phyloP scores from a whole-genome alignment of 2,329 filamentous ascomycete species.

The Diaporthe nobilis region DNA sequence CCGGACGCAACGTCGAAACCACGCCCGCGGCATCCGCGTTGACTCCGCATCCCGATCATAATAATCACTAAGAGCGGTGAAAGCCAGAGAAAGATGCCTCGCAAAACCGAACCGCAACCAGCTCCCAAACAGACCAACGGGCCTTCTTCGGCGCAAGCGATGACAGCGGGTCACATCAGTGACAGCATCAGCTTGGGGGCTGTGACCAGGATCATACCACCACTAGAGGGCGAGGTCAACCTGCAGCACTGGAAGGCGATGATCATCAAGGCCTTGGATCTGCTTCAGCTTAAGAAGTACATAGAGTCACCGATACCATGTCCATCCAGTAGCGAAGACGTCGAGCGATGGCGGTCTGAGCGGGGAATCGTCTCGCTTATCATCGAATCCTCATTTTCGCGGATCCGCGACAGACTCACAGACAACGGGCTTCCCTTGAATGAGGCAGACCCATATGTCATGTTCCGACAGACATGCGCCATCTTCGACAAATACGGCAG shows the following conservation, averaged over 20 bases:
- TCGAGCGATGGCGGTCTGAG: neutral
- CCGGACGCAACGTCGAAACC: conserved; percentile 11
- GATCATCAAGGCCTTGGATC: neutral
- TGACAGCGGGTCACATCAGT: neutral
- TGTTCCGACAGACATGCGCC: neutral
- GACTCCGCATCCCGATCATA: conserved; percentile 1
- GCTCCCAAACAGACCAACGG: neutral
- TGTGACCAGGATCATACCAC: neutral
- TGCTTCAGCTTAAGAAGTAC: conserved; percentile 10
- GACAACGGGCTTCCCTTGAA: neutral
- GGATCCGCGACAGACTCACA: neutral
- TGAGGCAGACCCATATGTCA: neutral
- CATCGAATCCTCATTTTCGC: conserved; percentile 2
- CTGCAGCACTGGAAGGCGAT: conserved; percentile 23
- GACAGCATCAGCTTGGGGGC: conserved; percentile 20
- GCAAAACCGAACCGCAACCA: neutral
- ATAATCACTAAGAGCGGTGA: neutral
- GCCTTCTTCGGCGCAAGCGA: neutral
- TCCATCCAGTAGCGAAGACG: neutral
- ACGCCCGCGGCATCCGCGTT: neutral
- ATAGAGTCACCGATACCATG: conserved; percentile 13
- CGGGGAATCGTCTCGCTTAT: neutral
- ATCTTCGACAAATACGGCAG: conserved; percentile 9
- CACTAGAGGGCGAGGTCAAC: conserved; percentile 7
- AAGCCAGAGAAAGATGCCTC: conserved; percentile 8